These are phyloP conservation scores for Diatrype stigma DNA, from an alignment of 2,329 filamentous ascomycete genomes.

Conservation along the genomic window DNA sequence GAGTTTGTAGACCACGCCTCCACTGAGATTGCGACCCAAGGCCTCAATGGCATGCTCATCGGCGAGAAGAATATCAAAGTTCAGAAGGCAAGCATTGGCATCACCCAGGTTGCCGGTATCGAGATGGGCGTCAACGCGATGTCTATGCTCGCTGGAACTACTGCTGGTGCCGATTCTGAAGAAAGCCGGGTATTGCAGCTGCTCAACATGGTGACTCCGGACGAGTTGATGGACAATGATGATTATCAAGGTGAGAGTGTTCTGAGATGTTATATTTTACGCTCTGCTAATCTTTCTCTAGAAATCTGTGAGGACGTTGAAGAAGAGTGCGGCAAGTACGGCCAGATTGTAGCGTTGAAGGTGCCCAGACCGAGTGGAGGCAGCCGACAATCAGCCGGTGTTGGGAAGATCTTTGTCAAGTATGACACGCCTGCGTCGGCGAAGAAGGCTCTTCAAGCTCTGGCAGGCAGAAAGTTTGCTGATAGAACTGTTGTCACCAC, in stretches of 20 bases:
- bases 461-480: conserved; percentile 93
- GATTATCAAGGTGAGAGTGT: conserved; percentile 79
- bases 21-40: conserved; percentile 84
- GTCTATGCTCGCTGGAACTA: conserved; percentile 93
- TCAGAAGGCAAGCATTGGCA: conserved; percentile 82
- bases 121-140: conserved; percentile 98
- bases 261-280: conserved; percentile 1
- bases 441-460: conserved; percentile 77
- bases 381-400: conserved; percentile 77
- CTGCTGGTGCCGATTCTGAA: conserved; percentile 66
- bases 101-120: conserved; percentile 84
- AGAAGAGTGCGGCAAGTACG: conserved; percentile 92
- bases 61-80: conserved; percentile 84
- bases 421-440: conserved; percentile 76
- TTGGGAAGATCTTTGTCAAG: conserved; percentile 98
- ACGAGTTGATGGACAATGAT: conserved; percentile 88
- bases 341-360: conserved; percentile 81
- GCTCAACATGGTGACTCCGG: conserved; percentile 96
- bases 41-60: conserved; percentile 88
- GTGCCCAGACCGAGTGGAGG: conserved; percentile 83
- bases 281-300: conserved; percentile 40
- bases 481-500: conserved; percentile 95
- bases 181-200: conserved; percentile 83
- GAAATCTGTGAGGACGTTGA: conserved; percentile 95
- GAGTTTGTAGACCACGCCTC: conserved; percentile 78